phyloP scores from a whole-genome alignment of 176 grass and related monocot genomes.

The Lolium perenne region DNA sequence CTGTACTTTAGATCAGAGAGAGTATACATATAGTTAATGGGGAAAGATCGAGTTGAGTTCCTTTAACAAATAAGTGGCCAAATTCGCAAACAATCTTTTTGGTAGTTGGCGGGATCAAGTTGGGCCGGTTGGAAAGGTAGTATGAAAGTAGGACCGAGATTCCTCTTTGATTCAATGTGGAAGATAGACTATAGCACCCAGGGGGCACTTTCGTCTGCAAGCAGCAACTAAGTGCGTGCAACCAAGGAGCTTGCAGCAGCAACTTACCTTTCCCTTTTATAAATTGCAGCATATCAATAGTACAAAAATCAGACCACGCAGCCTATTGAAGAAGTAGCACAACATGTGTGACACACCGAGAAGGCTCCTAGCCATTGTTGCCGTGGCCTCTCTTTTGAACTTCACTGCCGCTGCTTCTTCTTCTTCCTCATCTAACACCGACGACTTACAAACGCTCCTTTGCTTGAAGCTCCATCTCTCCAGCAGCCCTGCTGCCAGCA shows the following conservation, averaged over 20 bases:
- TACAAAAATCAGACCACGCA: not conserved
- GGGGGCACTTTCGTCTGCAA: not conserved
- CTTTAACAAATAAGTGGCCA: not conserved
- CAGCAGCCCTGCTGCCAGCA: not conserved
- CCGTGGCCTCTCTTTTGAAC: not conserved
- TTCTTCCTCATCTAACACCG: not conserved
- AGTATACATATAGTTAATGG: not conserved
- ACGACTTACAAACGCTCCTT: slow-evolving; percentile 15
- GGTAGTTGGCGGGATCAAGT: not conserved
- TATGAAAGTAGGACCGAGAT: not conserved
- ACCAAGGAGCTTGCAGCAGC: not conserved
- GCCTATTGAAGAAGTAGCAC: not conserved
- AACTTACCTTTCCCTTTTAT: not conserved
- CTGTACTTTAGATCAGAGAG: not conserved
- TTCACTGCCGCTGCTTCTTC: not conserved
- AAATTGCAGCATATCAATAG: not conserved
- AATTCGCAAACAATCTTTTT: not conserved
- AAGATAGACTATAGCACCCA: not conserved
- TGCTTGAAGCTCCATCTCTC: slow-evolving; percentile 44
- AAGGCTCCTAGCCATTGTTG: slow-evolving; percentile 4
- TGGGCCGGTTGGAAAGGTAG: not conserved
- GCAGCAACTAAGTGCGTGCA: not conserved
- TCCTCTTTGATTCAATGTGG: not conserved
- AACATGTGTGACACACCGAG: not conserved
- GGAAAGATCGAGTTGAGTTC: not conserved